Evolutionary conservation across 805 yeast species (phyloP).

Genomic region (Sugiyamaella valdiviana): DNA sequence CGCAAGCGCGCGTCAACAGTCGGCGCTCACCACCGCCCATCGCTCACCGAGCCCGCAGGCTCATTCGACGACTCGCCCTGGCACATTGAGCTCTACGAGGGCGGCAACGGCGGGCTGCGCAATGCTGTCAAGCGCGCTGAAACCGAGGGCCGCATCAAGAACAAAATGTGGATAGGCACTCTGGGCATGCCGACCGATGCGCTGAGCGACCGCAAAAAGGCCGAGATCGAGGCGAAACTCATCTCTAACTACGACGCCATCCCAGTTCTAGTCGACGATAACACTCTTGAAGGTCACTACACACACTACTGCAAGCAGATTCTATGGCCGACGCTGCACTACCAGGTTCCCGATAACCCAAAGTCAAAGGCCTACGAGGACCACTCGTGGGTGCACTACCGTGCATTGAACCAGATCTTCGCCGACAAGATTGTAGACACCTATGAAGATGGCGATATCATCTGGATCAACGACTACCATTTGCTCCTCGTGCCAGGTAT

Average conservation of each 20-base stretch:
- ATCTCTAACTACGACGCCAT: conserved; percentile 46
- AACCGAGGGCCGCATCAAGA: conserved; percentile 30
- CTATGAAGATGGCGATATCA: conserved; percentile 67
- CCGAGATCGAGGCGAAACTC: conserved; percentile 46
- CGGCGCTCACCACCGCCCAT: conserved; percentile 5
- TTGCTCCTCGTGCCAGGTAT: conserved; percentile 77
- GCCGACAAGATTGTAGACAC: conserved; percentile 67
- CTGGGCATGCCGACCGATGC: conserved; percentile 86
- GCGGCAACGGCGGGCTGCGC: conserved; percentile 83
- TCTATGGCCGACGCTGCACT: conserved; percentile 91
- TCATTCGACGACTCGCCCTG: conserved; percentile 49
- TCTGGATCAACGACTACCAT: conserved; percentile 96
- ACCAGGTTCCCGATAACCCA: conserved; percentile 93
- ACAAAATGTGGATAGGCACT: conserved; percentile 76
- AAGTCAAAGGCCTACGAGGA: conserved; percentile 92
- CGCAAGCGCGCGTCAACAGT: conserved; percentile 4
- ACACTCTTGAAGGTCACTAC: conserved; percentile 84
- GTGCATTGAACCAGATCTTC: conserved; percentile 63
- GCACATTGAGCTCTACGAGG: conserved; percentile 59
- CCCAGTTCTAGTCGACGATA: conserved; percentile 69
- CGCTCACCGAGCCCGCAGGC: background rate
- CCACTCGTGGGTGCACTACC: conserved; percentile 86
- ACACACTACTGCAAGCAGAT: conserved; percentile 88
- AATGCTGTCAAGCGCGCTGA: conserved; percentile 70
- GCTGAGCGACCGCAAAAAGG: conserved; percentile 51